Percentiles rank a stretch among this genome's conserved stretches.
These are phyloP conservation scores for Pyrenopolyporus hunteri DNA, from an alignment of 495 filamentous ascomycete species.

Conservation along the genomic window DNA sequence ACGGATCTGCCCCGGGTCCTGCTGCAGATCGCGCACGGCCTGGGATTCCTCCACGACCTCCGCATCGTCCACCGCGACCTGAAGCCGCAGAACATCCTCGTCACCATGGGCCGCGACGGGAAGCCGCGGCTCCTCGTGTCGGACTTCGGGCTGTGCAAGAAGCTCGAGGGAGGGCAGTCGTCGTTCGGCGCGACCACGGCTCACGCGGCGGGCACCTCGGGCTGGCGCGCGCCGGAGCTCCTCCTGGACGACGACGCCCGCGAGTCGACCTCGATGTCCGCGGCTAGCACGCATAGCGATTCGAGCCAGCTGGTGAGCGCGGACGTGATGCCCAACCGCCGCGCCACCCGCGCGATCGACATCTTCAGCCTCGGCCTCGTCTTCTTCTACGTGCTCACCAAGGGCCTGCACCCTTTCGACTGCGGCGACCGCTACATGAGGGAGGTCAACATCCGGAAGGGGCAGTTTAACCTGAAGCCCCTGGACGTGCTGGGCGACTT, in stretches of 20 bases:
- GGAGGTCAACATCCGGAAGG: constrained; percentile 94
- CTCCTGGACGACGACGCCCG: constrained; percentile 75
- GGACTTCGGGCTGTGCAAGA: constrained; percentile 97
- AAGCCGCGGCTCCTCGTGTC: constrained; percentile 85
- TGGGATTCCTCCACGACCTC: constrained; percentile 86
- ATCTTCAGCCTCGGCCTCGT: constrained; percentile 96
- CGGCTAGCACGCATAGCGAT: constrained; percentile 51
- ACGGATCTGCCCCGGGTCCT: constrained; percentile 69
- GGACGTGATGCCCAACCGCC: constrained; percentile 64
- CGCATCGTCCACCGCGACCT: constrained; percentile 97
- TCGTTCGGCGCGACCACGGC: constrained; percentile 94
- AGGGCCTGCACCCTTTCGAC: constrained; percentile 92
- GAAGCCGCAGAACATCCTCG: constrained; percentile 96
- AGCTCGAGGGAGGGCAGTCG: constrained; percentile 92
- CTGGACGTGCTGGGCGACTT: constrained; percentile 78
- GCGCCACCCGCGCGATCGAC: constrained; percentile 93
- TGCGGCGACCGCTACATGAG: constrained; percentile 91
- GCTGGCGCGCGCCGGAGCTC: constrained; percentile 95
- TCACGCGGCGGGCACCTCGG: constrained; percentile 89
- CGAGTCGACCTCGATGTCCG: constrained; percentile 40
- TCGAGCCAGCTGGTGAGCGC: constrained; percentile 50
- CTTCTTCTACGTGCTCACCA: constrained; percentile 93
- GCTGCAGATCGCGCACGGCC: constrained; percentile 83
- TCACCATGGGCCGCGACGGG: constrained; percentile 65
- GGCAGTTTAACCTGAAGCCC: constrained; percentile 72